A percentile compares a stretch with the other conserved stretches of the same genome.
Conservation (phyloP, 2,329 filamentous ascomycete species). For the Penicillium sp. region DNA sequence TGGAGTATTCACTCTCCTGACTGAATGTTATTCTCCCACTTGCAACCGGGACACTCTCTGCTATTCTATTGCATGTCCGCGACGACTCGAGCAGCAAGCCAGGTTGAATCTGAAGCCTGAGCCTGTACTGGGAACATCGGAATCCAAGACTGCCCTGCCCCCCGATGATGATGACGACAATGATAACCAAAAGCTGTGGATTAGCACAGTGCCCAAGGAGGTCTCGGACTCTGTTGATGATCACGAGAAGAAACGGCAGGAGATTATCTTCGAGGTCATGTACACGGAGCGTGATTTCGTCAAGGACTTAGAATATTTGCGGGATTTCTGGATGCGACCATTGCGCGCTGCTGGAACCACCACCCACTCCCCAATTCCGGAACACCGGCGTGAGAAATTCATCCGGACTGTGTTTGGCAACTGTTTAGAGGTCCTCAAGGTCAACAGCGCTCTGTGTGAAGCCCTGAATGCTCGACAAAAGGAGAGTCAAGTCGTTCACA, state of each 20-base stretch:
- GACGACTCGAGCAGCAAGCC: conserved; percentile 90
- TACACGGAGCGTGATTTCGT: conserved; percentile 99
- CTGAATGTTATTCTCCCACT: conserved; percentile 96
- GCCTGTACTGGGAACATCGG: conserved; percentile 73
- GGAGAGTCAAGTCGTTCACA: conserved; percentile 81
- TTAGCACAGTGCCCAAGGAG: conserved; percentile 96
- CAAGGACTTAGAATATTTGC: conserved; percentile 94
- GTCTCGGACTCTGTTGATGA: conserved; percentile 86
- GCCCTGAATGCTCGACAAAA: conserved; percentile 88
- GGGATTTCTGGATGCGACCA: conserved; percentile 98
- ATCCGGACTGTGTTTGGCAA: conserved; percentile 95
- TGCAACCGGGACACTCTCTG: conserved; percentile 93
- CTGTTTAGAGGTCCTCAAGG: conserved; percentile 87
- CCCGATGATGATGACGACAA: conserved; percentile 72
- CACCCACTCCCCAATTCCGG: conserved; percentile 76
- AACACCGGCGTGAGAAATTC: conserved; percentile 81
- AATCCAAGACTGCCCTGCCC: conserved; percentile 67
- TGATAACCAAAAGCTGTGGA: conserved; percentile 98
- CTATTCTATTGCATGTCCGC: conserved; percentile 95
- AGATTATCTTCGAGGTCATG: conserved; percentile 97
- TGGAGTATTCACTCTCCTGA: conserved; percentile 92
- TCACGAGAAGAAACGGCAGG: conserved; percentile 92
- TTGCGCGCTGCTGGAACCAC: conserved; percentile 67
- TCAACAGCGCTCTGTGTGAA: conserved; percentile 85
- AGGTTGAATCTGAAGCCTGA: conserved; percentile 90